Base-by-base conservation (phyloP, 495 filamentous ascomycete genomes). In the Aspergillus nanangensis region DNA sequence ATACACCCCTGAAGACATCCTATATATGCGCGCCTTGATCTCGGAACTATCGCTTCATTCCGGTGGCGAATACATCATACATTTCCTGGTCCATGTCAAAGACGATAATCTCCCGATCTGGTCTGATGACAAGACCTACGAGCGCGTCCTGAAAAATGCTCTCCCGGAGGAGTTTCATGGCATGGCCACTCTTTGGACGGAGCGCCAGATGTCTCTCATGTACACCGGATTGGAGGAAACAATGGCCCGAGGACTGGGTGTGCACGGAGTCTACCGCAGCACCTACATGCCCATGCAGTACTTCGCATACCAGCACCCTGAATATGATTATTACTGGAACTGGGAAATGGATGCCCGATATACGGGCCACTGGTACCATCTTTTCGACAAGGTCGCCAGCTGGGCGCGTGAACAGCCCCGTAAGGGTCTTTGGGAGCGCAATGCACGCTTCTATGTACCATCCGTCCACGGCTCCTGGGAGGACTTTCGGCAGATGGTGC, bases 301-400 rank as follows among this genome's bases (percentile, higher is more conserved):
- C 62, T 98, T 96, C 57, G 85, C 92, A 13, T 80, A 88, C 52
- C 78, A 81, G 32, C 93, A 98, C 61, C 87, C 88, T 0, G 91
- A 96, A 58, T 98, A 93, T 59, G 94, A 97, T 46, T 88, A 83
- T 66, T 87, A 92, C 66, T 98, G 93, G 93, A 90, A 98, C 57
- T 96, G 91, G 90, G 93, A 98, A 66, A 95, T 97, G 85, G 93
- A 98, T 58, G 82, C 89, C 27, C 84, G 93, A 3, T 95, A 96
- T 62, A 95, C 86, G 0, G 94, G 93, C n/a, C 91, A 98, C 64
- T 95, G 85, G 75, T 93, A 95, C 63, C 85, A 96, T 52, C 72
- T 97, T 19, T 87, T 97, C 58, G 76, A 83, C 53, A 82, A 83
- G 56, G 67, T 93, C 31, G 71, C 73, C 33, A 65, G 58, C 21